Conservation (phyloP, 441 rosid genomes). For the Geranium incanum region DNA sequence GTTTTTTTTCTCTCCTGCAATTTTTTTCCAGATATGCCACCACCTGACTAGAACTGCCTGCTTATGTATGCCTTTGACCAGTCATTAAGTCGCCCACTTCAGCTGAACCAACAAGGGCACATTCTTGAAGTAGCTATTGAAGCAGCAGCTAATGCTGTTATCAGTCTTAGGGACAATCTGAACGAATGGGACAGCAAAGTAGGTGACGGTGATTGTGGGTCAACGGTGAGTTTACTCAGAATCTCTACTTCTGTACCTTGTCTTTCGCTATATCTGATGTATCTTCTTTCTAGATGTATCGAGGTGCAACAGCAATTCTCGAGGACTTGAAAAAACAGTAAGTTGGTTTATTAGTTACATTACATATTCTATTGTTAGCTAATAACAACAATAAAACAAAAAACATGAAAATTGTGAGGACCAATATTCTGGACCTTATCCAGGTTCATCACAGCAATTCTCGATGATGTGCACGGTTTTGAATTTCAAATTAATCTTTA, state of each 20-base stretch:
- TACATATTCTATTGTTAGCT: conserved; percentile 6
- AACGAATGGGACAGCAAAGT: conserved; percentile 95
- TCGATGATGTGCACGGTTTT: background rate
- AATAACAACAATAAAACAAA: background rate
- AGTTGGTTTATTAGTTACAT: conserved; percentile 25
- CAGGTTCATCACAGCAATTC: background rate
- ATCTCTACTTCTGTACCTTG: conserved; percentile 13
- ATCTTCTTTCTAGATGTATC: conserved; percentile 55
- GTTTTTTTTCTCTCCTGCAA: background rate
- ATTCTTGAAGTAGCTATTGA: conserved; percentile 76
- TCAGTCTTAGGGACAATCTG: conserved; percentile 54
- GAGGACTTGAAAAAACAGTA: conserved; percentile 80
- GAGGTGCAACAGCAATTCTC: conserved; percentile 74
- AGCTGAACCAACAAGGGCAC: conserved; percentile 59
- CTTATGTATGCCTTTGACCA: conserved; percentile 29
- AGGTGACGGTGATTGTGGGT: conserved; percentile 98
- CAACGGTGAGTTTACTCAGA: conserved; percentile 57
- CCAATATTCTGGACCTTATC: background rate
- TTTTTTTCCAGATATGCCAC: background rate
- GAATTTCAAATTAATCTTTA: background rate
- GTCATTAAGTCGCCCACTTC: conserved; percentile 58
- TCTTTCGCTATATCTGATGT: conserved; percentile 16
- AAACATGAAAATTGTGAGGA: background rate
- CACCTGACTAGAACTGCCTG: conserved; percentile 16
- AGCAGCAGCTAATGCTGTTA: conserved; percentile 70